A percentile compares a stretch with the other conserved stretches of the same genome.
These are phyloP conservation scores for Cystofilobasidium capitatum DNA, from an alignment of 768 basidiomycete genomes.

Conservation along the genomic window DNA sequence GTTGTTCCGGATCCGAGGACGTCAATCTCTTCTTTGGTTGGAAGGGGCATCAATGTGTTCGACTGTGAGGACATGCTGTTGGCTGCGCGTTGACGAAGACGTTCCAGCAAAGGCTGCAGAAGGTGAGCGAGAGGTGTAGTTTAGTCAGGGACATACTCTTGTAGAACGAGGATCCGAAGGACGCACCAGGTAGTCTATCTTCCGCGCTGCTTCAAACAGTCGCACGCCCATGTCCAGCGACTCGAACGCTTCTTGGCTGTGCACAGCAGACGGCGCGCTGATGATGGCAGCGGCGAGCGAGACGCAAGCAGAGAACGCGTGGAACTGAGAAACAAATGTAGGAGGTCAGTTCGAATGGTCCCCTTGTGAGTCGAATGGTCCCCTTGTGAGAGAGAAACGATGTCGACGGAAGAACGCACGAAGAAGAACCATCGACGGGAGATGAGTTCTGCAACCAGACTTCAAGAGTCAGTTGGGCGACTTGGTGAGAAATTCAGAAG, in stretches of 20 bases:
- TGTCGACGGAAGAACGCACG: not conserved
- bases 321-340: slow-evolving; percentile 12
- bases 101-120: not conserved
- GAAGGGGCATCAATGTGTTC: not conserved
- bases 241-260: slow-evolving; percentile 9
- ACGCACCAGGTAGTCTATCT: slow-evolving; percentile 19
- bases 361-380: not conserved
- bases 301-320: slow-evolving; percentile 9
- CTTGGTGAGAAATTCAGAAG: too few relatives aligned
- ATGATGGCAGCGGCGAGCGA: slow-evolving; percentile 11
- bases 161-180: not conserved
- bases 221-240: slow-evolving; percentile 13
- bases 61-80: not conserved
- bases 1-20: slow-evolving; percentile 10
- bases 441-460: too few relatives aligned
- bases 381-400: not conserved
- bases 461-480: too few relatives aligned
- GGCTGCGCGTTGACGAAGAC: slow-evolving; percentile 11
- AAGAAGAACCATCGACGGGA: slow-evolving; percentile 24
- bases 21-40: slow-evolving; percentile 10
- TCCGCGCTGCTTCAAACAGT: slow-evolving; percentile 11
- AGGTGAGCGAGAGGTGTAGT: not conserved
- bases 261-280: not conserved
- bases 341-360: too few relatives aligned
- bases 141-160: not conserved